Base-by-base conservation (phyloP, 148 eudicot species). In the Fagopyrum homotropicum region DNA sequence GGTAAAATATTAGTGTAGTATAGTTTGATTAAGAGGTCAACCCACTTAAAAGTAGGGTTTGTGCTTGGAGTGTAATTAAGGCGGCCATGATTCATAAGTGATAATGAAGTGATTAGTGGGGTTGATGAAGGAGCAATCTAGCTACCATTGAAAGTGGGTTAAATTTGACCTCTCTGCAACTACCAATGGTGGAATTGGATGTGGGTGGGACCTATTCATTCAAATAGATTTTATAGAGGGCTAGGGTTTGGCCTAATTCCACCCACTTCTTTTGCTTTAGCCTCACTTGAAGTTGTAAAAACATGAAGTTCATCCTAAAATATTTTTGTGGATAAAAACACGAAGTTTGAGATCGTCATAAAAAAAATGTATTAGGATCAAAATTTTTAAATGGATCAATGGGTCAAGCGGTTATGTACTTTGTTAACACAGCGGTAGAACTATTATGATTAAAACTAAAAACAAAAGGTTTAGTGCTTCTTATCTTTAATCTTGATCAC, bases 121-220 rank as follows among this genome's bases (percentile, higher is more conserved):
- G 56, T 9, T 51, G 56, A 14, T 51, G 56, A 51, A 14, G 56
- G 5, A 11, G 56, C 56, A 11, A 51, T 16, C 56, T 11, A 11
- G 56, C 56, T 51, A 51, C 56, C 56, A 51, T 51, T 51, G 56
- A 51, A 51, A 51, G 56, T 51, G 56, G 56, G 56, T 51, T 22
- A 22, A 22, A 22, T 22, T 51, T 51, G 56, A 14, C n/a, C 14
- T 51, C 56, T 51, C 56, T 51, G 4, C 56, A 9, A 4, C 15
- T 12, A 51, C 10, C 40, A 35, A 35, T 35, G 40, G 56, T 11
- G 56, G 16, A 51, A 51, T 15, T 11, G n/a, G 56, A 35, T 35
- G 56, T 11, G n/a, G n/a, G n/a, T 15, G 56, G 56, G 56, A 5
- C 56, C 56, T 35, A 51, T 4, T 51, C 56, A 51, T 14, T 11